Percentiles rank a stretch among this genome's conserved stretches.
These are phyloP conservation scores for Hymenoscyphus linearis DNA, from an alignment of 2,329 filamentous ascomycete genomes.

Conservation along the genomic window DNA sequence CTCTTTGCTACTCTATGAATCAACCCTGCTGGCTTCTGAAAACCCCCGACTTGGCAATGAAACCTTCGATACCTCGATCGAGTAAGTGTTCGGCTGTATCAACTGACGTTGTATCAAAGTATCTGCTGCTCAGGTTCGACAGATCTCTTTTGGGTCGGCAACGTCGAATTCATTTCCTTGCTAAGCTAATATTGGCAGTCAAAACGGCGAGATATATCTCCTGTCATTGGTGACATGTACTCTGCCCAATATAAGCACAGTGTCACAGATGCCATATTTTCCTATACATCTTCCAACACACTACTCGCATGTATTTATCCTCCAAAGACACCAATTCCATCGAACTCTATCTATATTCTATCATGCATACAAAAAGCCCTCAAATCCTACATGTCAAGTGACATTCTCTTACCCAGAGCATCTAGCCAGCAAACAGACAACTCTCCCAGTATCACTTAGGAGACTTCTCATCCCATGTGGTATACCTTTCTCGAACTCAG, in stretches of 20 bases:
- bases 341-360: not conserved
- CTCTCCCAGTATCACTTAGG: not conserved
- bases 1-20: not conserved
- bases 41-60: not conserved
- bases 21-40: not conserved
- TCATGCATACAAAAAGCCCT: not conserved
- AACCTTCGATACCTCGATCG: not conserved
- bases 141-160: not conserved
- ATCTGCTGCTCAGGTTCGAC: not conserved
- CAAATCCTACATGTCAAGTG: not conserved
- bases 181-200: not conserved
- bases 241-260: not conserved
- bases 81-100: not conserved
- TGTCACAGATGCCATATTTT: not conserved
- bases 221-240: not conserved
- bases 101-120: not conserved
- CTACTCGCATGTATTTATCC: not conserved
- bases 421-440: not conserved
- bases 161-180: not conserved
- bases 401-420: not conserved
- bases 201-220: not conserved
- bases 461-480: slow-evolving; percentile 1
- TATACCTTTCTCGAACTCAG: not conserved
- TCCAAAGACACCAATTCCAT: not conserved
- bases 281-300: not conserved